Evolutionary conservation across 2,329 filamentous ascomycete species (phyloP).

Genomic region (Diaporthe sp.): DNA sequence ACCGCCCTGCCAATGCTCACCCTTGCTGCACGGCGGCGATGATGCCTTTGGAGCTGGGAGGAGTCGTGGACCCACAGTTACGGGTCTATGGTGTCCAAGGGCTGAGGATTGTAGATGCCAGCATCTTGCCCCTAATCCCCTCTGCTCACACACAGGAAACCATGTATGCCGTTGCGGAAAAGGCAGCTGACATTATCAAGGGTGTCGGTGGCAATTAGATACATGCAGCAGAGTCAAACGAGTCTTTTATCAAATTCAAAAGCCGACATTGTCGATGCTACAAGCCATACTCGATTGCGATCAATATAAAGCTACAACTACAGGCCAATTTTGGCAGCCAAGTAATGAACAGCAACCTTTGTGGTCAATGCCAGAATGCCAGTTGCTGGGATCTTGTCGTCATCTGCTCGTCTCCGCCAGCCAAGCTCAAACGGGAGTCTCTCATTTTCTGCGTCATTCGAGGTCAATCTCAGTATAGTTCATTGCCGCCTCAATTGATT

Average conservation of each 20-base stretch:
- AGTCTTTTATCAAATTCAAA: neutral
- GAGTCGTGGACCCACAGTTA: constrained; percentile 53
- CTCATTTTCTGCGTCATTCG: neutral
- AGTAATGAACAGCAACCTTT: constrained; percentile 17
- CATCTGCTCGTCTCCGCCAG: constrained; percentile 13
- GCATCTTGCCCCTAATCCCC: constrained; percentile 35
- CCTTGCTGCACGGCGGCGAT: constrained; percentile 57
- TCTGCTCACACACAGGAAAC: constrained; percentile 36
- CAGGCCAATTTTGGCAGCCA: constrained; percentile 10
- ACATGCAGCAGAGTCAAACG: too few species aligned
- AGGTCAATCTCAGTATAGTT: neutral
- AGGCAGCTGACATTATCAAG: constrained; percentile 34
- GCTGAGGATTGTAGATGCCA: constrained; percentile 35
- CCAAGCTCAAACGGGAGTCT: constrained; percentile 25
- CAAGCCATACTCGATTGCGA: neutral
- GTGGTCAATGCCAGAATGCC: constrained; percentile 8
- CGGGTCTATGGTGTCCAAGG: constrained; percentile 34
- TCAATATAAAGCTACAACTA: neutral
- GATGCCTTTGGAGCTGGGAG: constrained; percentile 55
- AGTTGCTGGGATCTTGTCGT: constrained; percentile 16
- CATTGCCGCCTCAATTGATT: neutral
- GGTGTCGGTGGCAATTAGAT: neutral
- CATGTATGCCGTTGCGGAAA: constrained; percentile 38
- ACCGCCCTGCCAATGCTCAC: constrained; percentile 50
- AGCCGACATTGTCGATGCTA: neutral